phyloP scores from a whole-genome alignment of 2,329 filamentous ascomycete species.

The Hypocrella siamensis region DNA sequence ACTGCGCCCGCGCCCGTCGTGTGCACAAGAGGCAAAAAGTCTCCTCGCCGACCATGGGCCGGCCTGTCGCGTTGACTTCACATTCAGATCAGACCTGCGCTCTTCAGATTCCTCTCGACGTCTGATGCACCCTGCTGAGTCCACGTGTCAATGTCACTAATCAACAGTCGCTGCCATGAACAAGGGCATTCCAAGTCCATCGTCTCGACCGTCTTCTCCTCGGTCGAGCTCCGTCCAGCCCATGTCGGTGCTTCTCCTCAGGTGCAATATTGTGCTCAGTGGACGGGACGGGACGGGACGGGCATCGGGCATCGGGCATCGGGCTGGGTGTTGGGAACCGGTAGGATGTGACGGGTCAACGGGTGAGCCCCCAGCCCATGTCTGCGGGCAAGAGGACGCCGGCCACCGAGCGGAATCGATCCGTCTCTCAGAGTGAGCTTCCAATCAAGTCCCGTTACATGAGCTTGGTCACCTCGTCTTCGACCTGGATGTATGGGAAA shows the following conservation, averaged over 20 bases:
- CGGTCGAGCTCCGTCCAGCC: too few species aligned
- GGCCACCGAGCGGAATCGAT: not conserved
- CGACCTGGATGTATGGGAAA: constrained; percentile 41
- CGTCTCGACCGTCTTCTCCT: not conserved
- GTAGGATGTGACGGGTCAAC: too few species aligned
- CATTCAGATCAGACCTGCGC: constrained; percentile 13
- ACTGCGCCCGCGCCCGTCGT: not conserved
- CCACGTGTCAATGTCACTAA: constrained; percentile 13
- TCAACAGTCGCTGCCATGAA: constrained; percentile 1
- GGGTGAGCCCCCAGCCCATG: too few species aligned
- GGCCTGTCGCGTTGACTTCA: not conserved
- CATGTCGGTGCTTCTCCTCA: too few species aligned
- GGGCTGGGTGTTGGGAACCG: too few species aligned
- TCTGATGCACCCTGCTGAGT: constrained; percentile 12
- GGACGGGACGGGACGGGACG: too few species aligned
- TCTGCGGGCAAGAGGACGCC: not conserved
- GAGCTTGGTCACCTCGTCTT: constrained; percentile 82
- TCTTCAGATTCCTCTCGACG: constrained; percentile 12
- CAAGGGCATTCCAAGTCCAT: not conserved
- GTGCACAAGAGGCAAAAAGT: not conserved
- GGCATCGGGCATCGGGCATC: too few species aligned
- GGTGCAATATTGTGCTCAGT: too few species aligned
- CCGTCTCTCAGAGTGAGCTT: not conserved
- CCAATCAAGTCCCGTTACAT: constrained; percentile 39
- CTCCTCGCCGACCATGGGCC: not conserved